phyloP scores from a whole-genome alignment of 192 early-diverging fungal species.

The Podila minutissima region DNA sequence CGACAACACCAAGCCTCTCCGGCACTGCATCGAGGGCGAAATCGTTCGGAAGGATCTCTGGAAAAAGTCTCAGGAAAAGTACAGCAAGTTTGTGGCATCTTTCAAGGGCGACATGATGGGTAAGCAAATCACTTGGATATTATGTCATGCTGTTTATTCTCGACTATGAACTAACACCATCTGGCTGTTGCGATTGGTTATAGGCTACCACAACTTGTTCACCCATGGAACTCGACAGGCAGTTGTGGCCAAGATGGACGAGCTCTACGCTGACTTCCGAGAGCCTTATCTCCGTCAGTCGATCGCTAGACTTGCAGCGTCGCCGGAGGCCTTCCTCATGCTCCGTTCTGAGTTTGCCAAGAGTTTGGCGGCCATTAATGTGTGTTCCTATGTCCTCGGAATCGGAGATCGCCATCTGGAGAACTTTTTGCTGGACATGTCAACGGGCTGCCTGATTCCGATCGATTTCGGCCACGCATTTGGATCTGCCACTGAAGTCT shows the following conservation, averaged over 20 bases:
- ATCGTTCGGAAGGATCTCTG: conserved; percentile 54
- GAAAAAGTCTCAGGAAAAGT: conserved; percentile 49
- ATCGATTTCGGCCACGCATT: conserved; percentile 91
- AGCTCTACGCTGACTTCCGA: conserved; percentile 48
- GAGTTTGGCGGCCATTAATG: conserved; percentile 72
- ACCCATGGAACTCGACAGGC: conserved; percentile 56
- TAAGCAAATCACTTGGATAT: conserved; percentile 7
- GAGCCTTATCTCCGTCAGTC: conserved; percentile 62
- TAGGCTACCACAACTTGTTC: conserved; percentile 69
- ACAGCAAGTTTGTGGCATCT: conserved; percentile 59
- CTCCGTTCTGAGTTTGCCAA: conserved; percentile 75
- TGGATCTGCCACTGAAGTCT: conserved; percentile 80
- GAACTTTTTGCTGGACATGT: conserved; percentile 78
- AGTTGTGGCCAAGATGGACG: conserved; percentile 61
- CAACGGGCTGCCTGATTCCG: conserved; percentile 70
- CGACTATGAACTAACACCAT: background rate
- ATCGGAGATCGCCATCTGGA: conserved; percentile 87
- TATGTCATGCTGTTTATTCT: background rate
- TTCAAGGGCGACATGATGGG: conserved; percentile 58
- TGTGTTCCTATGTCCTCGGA: conserved; percentile 78
- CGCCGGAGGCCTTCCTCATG: conserved; percentile 77
- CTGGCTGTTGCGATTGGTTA: background rate
- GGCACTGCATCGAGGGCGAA: conserved; percentile 66
- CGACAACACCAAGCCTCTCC: conserved; percentile 73
- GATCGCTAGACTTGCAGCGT: conserved; percentile 67